These are phyloP conservation scores for Caryocar brasiliense DNA, from an alignment of 441 rosid genomes.

Conservation along the genomic window DNA sequence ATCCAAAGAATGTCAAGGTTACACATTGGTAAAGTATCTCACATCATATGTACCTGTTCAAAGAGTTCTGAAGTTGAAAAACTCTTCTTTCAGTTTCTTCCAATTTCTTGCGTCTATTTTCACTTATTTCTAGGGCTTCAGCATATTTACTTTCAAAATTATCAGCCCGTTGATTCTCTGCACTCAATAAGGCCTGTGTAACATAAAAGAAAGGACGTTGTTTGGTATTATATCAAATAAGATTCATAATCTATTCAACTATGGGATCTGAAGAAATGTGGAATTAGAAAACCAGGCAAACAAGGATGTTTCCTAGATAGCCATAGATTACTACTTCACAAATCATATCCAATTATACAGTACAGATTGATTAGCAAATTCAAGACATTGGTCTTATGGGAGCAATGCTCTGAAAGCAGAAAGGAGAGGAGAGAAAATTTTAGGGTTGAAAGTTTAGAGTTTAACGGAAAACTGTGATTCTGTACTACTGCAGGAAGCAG, in stretches of 20 bases:
- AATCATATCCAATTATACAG: too few relatives aligned
- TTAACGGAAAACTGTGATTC: too few relatives aligned
- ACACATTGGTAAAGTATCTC: neutral
- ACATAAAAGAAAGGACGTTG: slow-evolving; percentile 4
- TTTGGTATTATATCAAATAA: too few relatives aligned
- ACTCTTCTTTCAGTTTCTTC: slow-evolving; percentile 78
- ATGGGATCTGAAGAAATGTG: neutral
- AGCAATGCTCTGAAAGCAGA: too few relatives aligned
- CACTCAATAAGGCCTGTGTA: slow-evolving; percentile 45
- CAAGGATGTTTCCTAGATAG: too few relatives aligned
- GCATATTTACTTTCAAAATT: slow-evolving; percentile 45
- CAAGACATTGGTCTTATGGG: too few relatives aligned
- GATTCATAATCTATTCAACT: neutral
- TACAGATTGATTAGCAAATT: too few relatives aligned
- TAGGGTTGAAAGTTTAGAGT: too few relatives aligned
- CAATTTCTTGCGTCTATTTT: slow-evolving; percentile 56
- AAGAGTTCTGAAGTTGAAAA: slow-evolving; percentile 61
- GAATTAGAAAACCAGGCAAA: too few relatives aligned
- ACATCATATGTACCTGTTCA: slow-evolving; percentile 62
- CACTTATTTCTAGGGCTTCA: slow-evolving; percentile 59
- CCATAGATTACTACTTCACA: too few relatives aligned
- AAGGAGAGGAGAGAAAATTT: too few relatives aligned
- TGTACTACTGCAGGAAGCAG: too few relatives aligned
- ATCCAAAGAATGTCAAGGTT: neutral
- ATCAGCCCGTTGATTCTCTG: slow-evolving; percentile 73